Evolutionary conservation across 768 basidiomycete genomes (phyloP).

Genomic region (Neoboletus brunneissimus): DNA sequence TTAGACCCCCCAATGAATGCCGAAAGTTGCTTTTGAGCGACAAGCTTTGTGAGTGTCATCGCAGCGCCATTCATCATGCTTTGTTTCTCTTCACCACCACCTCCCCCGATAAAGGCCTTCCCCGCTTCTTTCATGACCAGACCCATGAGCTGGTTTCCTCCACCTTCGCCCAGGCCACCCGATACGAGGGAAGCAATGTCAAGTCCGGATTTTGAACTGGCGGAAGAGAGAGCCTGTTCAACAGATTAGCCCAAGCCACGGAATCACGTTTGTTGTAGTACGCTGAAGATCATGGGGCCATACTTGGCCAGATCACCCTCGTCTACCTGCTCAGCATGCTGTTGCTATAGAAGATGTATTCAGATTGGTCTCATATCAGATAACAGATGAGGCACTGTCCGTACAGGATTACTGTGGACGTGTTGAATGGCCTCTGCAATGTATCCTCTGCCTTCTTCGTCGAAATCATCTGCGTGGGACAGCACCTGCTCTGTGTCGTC

Average conservation of each 20-base stretch:
- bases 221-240: conserved; percentile 18
- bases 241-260: conserved; percentile 3
- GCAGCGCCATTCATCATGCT: conserved; percentile 84
- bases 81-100: conserved; percentile 67
- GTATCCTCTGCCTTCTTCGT: conserved; percentile 5
- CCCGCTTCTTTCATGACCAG: conserved; percentile 82
- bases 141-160: conserved; percentile 68
- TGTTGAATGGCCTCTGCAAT: conserved; percentile 21
- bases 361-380: background rate
- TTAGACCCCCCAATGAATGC: conserved; percentile 52
- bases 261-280: background rate
- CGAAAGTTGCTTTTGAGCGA: conserved; percentile 59
- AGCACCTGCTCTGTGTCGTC: conserved; percentile 66
- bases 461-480: conserved; percentile 39
- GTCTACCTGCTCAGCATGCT: conserved; percentile 16
- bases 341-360: conserved; percentile 6
- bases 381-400: background rate
- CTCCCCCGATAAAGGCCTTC: conserved; percentile 66
- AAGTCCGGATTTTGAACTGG: conserved; percentile 31
- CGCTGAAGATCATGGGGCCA: conserved; percentile 20
- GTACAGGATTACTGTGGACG: conserved; percentile 22
- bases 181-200: conserved; percentile 23
- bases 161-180: conserved; percentile 40
- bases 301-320: conserved; percentile 13
- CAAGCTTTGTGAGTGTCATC: conserved; percentile 80